phyloP scores from a whole-genome alignment of 441 rosid genomes.

The Hypseocharis bilobata region DNA sequence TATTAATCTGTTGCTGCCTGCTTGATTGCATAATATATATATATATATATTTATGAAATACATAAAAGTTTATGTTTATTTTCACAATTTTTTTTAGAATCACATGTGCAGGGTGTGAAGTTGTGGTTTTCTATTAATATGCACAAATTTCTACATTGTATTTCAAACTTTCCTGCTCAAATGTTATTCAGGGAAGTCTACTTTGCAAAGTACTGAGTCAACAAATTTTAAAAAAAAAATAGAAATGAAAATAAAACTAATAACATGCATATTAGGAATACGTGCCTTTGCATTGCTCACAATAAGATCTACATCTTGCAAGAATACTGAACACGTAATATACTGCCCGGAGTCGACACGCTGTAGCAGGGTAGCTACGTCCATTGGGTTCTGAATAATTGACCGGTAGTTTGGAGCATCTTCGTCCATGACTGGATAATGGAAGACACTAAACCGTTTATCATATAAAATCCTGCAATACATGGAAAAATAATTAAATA shows the following conservation, averaged over 20 bases:
- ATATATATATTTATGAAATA: too few species aligned
- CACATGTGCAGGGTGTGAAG: neutral
- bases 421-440: slow-evolving; percentile 87
- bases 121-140: neutral
- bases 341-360: slow-evolving; percentile 84
- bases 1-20: too few species aligned
- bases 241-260: neutral
- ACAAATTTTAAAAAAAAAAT: neutral
- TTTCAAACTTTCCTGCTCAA: neutral
- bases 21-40: too few species aligned
- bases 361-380: slow-evolving; percentile 77
- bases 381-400: slow-evolving; percentile 91
- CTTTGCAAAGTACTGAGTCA: neutral
- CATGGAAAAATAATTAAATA: neutral
- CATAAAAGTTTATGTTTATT: too few species aligned
- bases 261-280: neutral
- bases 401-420: slow-evolving; percentile 93
- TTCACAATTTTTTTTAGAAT: neutral
- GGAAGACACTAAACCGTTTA: slow-evolving; percentile 83
- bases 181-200: neutral
- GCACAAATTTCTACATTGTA: neutral
- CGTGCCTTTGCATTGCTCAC: slow-evolving; percentile 83
- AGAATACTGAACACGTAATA: slow-evolving; percentile 66
- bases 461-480: slow-evolving; percentile 74
- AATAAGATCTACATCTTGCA: slow-evolving; percentile 83